Evolutionary conservation across 805 yeast genomes (phyloP).

Genomic region (Candida montana): DNA sequence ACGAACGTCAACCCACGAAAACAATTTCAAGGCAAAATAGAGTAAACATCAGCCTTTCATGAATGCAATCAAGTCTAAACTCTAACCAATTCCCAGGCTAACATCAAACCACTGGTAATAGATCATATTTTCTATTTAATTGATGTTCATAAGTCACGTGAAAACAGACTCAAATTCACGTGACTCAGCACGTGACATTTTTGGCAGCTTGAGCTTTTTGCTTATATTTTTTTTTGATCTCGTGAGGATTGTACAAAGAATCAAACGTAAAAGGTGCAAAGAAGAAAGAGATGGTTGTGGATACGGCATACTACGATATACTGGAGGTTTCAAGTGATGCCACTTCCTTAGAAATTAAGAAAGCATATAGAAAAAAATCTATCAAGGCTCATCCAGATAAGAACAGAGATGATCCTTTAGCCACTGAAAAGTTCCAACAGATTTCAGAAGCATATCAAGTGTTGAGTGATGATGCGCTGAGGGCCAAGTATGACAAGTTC

Average conservation of each 20-base stretch:
- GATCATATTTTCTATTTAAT: too few relatives aligned
- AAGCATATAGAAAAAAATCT: conserved; percentile 75
- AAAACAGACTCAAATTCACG: too few relatives aligned
- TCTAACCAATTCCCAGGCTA: too few relatives aligned
- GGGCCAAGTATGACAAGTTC: conserved; percentile 65
- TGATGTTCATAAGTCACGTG: background rate
- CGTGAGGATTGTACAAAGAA: too few relatives aligned
- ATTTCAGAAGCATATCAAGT: conserved; percentile 74
- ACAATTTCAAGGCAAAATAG: too few relatives aligned
- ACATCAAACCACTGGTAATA: too few relatives aligned
- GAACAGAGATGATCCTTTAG: conserved; percentile 69
- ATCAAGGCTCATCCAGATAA: conserved; percentile 77
- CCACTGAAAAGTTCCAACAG: conserved; percentile 63
- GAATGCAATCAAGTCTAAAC: too few relatives aligned
- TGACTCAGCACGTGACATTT: too few relatives aligned
- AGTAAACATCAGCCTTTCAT: too few relatives aligned
- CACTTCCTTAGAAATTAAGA: conserved; percentile 62
- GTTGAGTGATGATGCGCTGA: conserved; percentile 55
- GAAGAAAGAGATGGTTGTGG: conserved; percentile 51
- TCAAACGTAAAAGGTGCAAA: too few relatives aligned
- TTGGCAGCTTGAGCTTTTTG: background rate
- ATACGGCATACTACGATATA: conserved; percentile 66
- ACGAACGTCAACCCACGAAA: too few relatives aligned
- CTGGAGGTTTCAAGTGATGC: conserved; percentile 56
- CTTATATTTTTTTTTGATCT: background rate